These are phyloP conservation scores for Kentomonas sorsogonicus DNA, from an alignment of 208 protist genomes.

Conservation along the genomic window DNA sequence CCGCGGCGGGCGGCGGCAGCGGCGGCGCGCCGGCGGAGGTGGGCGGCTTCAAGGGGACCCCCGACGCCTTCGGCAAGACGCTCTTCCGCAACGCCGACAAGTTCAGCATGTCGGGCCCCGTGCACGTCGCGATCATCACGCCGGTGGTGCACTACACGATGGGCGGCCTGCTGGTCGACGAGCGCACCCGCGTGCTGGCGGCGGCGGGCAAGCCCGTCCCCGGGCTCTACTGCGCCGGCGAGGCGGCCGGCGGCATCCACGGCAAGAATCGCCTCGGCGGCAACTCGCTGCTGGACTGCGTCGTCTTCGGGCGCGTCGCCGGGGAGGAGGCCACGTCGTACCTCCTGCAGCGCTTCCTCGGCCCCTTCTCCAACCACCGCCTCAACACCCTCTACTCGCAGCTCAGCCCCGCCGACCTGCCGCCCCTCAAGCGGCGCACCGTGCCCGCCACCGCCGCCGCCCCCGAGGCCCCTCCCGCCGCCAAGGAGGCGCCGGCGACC, in stretches of 20 bases:
- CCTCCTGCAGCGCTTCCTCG: slow-evolving; percentile 27
- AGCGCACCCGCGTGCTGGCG: slow-evolving; percentile 55
- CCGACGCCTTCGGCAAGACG: slow-evolving; percentile 81
- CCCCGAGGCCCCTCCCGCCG: not conserved
- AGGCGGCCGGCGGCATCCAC: slow-evolving; percentile 94
- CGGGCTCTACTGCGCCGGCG: slow-evolving; percentile 91
- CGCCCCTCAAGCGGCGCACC: slow-evolving; percentile 4
- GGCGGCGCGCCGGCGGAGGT: too few relatives aligned
- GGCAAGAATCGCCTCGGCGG: slow-evolving; percentile 93
- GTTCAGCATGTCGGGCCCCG: slow-evolving; percentile 38
- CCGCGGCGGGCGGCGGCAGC: not conserved
- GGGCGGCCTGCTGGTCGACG: slow-evolving; percentile 88
- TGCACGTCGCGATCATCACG: slow-evolving; percentile 77
- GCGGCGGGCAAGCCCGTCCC: slow-evolving; percentile 34
- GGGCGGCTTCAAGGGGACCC: slow-evolving; percentile 12
- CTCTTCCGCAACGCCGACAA: slow-evolving; percentile 58
- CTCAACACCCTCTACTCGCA: slow-evolving; percentile 45
- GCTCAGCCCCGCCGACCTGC: slow-evolving; percentile 28
- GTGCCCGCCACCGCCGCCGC: not conserved
- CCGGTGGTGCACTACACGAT: slow-evolving; percentile 96
- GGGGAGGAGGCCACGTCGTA: slow-evolving; percentile 51
- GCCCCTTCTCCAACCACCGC: slow-evolving; percentile 44
- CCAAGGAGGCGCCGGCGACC: not conserved
- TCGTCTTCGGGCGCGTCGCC: slow-evolving; percentile 89
- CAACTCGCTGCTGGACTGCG: slow-evolving; percentile 94